Percentiles rank a stretch among this genome's conserved stretches.
These are phyloP conservation scores for Coemansia sp. DNA, from an alignment of 192 early-diverging fungal genomes.

Conservation along the genomic window DNA sequence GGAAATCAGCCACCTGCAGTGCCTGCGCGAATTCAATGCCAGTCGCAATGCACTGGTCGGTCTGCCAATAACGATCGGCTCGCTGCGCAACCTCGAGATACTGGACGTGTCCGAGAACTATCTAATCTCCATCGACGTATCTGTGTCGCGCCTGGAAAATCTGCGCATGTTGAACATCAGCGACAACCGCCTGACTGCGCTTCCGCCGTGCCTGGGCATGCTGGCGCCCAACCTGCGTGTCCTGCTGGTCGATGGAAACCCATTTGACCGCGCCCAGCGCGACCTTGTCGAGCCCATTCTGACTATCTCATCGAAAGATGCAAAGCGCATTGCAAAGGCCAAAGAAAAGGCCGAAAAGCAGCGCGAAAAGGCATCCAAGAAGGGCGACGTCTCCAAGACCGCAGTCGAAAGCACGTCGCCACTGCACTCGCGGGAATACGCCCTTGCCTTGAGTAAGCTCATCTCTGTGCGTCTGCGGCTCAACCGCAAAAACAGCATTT, in stretches of 20 bases:
- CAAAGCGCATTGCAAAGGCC: conserved; percentile 14
- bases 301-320: conserved; percentile 13
- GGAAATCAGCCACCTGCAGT: conserved; percentile 29
- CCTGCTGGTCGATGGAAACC: conserved; percentile 46
- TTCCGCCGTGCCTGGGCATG: conserved; percentile 41
- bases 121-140: conserved; percentile 19
- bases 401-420: background rate
- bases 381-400: background rate
- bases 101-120: conserved; percentile 43
- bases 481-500: conserved; percentile 3
- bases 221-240: conserved; percentile 31
- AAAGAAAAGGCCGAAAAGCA: conserved; percentile 16
- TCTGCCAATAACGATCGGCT: conserved; percentile 33
- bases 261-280: conserved; percentile 26
- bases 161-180: conserved; percentile 50
- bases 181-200: conserved; percentile 25
- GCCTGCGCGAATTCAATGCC: conserved; percentile 42
- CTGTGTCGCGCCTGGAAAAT: conserved; percentile 25
- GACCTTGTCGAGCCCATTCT: conserved; percentile 39
- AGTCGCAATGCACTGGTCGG: conserved; percentile 29
- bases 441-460: conserved; percentile 23
- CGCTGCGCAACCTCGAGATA: conserved; percentile 39
- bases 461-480: conserved; percentile 24
- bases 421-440: conserved; percentile 27
- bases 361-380: conserved; percentile 12